These are phyloP conservation scores for Coprinellus micaceus DNA, from an alignment of 768 basidiomycete genomes.

Conservation along the genomic window DNA sequence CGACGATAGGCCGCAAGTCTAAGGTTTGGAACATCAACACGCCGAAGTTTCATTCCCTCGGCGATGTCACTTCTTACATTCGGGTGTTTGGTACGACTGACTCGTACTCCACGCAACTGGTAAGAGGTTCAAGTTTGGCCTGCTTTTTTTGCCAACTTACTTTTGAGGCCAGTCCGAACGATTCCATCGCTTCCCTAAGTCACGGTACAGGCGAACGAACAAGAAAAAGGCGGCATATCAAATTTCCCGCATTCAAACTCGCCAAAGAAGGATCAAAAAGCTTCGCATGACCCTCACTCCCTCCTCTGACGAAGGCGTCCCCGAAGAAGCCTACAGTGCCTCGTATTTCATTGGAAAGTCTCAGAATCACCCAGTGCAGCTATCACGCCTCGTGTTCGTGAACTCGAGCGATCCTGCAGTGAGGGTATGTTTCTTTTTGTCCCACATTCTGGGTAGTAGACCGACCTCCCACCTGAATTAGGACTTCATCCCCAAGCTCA, in stretches of 20 bases:
- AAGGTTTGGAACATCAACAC: slow-evolving; percentile 10
- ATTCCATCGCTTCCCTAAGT: slow-evolving; percentile 36
- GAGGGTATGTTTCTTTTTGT: background rate
- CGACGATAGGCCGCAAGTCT: background rate
- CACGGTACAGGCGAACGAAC: slow-evolving; percentile 31
- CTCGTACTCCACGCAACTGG: slow-evolving; percentile 21
- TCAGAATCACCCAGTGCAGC: background rate
- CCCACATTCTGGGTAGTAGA: no score
- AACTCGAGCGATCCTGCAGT: background rate
- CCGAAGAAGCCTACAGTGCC: background rate
- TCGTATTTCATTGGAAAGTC: background rate
- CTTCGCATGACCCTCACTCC: background rate
- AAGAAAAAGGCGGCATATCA: slow-evolving; percentile 26
- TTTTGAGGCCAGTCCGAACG: slow-evolving; percentile 34
- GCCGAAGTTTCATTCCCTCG: slow-evolving; percentile 5
- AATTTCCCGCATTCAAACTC: slow-evolving; percentile 22
- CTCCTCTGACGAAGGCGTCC: no score
- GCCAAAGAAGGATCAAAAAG: background rate
- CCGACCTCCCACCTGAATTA: no score
- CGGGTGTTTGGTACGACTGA: slow-evolving; percentile 1
- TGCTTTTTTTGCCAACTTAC: background rate
- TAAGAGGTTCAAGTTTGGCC: slow-evolving; percentile 12
- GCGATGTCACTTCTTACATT: background rate
- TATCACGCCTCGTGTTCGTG: background rate
- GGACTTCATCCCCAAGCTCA: no score